phyloP scores from a whole-genome alignment of 2,329 filamentous ascomycete genomes.

The Ophiostoma tasmaniense region DNA sequence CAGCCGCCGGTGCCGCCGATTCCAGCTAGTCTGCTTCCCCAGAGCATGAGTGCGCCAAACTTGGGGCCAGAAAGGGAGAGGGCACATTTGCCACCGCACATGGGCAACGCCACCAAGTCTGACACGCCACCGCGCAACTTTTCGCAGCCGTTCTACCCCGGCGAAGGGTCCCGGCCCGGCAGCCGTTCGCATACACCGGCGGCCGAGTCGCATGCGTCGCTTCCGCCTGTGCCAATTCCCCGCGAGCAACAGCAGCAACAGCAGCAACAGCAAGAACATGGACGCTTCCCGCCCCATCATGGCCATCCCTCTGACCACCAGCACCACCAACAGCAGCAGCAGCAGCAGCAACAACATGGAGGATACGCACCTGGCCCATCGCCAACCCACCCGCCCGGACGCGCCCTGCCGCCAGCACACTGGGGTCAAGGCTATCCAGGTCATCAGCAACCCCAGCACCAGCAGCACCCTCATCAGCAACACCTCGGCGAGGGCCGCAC shows the following conservation, averaged over 20 bases:
- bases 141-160: constrained; percentile 18
- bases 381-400: neutral
- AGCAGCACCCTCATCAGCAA: constrained; percentile 1
- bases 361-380: neutral
- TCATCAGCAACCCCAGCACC: neutral
- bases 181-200: neutral
- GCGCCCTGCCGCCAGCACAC: neutral
- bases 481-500: neutral
- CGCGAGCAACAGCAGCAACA: constrained; percentile 7
- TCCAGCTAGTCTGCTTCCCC: constrained; percentile 6
- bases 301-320: neutral
- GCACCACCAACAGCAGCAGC: neutral
- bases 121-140: constrained; percentile 21
- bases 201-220: neutral
- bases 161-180: neutral
- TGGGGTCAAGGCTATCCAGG: neutral
- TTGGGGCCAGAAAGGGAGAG: neutral
- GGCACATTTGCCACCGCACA: constrained; percentile 5
- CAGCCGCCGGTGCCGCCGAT: constrained; percentile 17
- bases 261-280: neutral
- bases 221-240: neutral
- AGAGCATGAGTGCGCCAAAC: constrained; percentile 12
- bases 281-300: neutral
- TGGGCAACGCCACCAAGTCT: neutral
- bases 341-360: neutral